A percentile compares a stretch with the other conserved stretches of the same genome.
These are phyloP conservation scores for Tylopilus plumbeoviolaceoides DNA, from an alignment of 768 basidiomycete genomes.

Conservation along the genomic window DNA sequence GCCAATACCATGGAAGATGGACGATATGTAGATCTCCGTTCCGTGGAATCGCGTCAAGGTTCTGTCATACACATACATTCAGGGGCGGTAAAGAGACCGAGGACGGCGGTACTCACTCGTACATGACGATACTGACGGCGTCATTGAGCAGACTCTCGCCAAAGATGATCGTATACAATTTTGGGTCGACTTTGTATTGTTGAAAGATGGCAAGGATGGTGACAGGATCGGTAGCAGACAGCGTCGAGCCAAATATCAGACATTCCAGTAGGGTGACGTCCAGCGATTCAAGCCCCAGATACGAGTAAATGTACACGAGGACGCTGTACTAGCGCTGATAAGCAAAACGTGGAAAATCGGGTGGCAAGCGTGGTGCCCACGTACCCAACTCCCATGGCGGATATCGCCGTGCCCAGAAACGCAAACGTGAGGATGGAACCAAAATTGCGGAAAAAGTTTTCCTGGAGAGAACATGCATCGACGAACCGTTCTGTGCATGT, in stretches of 20 bases:
- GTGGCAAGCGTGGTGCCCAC: slow-evolving; percentile 1
- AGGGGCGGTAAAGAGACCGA: background rate
- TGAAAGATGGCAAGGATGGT: slow-evolving; percentile 99
- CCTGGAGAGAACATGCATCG: slow-evolving; percentile 42
- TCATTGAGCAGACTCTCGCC: slow-evolving; percentile 97
- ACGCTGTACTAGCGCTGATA: slow-evolving; percentile 63
- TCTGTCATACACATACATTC: slow-evolving; percentile 48
- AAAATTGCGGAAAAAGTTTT: slow-evolving; percentile 98
- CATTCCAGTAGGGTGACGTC: slow-evolving; percentile 88
- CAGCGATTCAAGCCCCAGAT: slow-evolving; percentile 86
- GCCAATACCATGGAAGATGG: slow-evolving; percentile 94
- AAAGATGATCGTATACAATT: slow-evolving; percentile 95
- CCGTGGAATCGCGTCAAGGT: slow-evolving; percentile 92
- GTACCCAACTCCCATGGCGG: slow-evolving; percentile 96
- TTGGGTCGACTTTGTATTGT: slow-evolving; percentile 97
- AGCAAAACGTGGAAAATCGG: slow-evolving; percentile 23
- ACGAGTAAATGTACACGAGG: slow-evolving; percentile 91
- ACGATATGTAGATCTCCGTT: slow-evolving; percentile 77
- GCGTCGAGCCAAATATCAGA: slow-evolving; percentile 91
- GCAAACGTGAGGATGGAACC: slow-evolving; percentile 93
- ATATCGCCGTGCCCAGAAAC: slow-evolving; percentile 93
- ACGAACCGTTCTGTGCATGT: background rate
- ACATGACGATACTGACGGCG: slow-evolving; percentile 99
- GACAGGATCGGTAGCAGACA: slow-evolving; percentile 97
- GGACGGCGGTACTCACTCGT: slow-evolving; percentile 70